Evolutionary conservation across 83 land plant species (phyloP), one percentile per base, ranked within the genome.

Genomic region (Picea abies): DNA sequence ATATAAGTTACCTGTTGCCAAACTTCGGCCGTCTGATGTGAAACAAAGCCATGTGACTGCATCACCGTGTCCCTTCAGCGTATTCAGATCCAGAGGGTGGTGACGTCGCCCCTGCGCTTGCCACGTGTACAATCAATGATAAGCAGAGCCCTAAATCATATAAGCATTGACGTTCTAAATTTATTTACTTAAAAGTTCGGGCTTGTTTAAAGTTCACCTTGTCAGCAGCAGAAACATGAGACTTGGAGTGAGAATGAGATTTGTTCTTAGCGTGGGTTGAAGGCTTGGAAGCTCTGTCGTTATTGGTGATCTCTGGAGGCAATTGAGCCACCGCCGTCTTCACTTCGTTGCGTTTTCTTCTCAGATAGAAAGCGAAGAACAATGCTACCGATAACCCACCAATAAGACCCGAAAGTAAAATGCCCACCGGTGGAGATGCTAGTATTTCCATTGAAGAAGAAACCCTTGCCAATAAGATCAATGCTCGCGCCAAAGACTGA

Each of bases 61-160:
- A 85, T 98, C 99, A 1, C 86, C 93, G 79, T 98, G 99, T n/a
- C 99, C 99, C 81, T 97, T 97, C 72, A 97, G 78, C 3, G 99
- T 93, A 86, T 94, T 96, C 72, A 97, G 84, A 81, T 96, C 97
- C 75, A 97, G 90, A 17, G 84, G 91, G 84, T 97, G 99, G 63
- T 94, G 98, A 66, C 80, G 82, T 85, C 90, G 95, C 65, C 52
- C 83, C 49, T 88, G 93, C 39, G 89, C 96, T 97, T 96, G 86
- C 64, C 79, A 60, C 22, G 63, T 22, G 70, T 11, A 29, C 37
- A 83, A 56, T 11, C 60, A 56, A 56, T 12, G 56, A 56, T 56
- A 56, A 56, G 60, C 60, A 56, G 12, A 56, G 60, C 60, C 60
- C 60, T 56, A 56, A 56, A 56, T 56, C 60, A 56, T 12, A 56